Evolutionary conservation across 228 moss, liverwort and hornwort species (phyloP).

Genomic region (Sphagnum magellanicum): DNA sequence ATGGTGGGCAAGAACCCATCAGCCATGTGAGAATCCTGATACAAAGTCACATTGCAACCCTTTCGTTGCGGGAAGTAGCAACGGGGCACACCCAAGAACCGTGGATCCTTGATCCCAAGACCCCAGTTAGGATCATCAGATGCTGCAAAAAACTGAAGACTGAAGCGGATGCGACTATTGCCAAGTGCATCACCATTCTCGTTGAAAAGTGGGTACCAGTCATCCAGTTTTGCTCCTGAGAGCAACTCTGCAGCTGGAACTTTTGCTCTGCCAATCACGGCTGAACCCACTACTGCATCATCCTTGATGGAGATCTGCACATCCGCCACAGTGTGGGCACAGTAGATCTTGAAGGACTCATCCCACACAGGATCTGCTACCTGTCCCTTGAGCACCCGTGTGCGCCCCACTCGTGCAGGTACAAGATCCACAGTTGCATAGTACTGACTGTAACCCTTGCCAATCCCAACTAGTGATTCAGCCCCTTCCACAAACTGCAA

Average conservation of each 20-base stretch:
- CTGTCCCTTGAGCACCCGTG: slow-evolving; percentile 33
- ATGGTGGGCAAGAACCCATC: slow-evolving; percentile 61
- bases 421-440: slow-evolving; percentile 54
- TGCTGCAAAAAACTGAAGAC: slow-evolving; percentile 49
- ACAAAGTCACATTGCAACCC: slow-evolving; percentile 64
- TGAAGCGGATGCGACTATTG: slow-evolving; percentile 35
- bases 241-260: slow-evolving; percentile 31
- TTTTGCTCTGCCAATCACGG: slow-evolving; percentile 44
- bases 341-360: slow-evolving; percentile 51
- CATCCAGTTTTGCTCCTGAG: slow-evolving; percentile 25
- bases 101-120: slow-evolving; percentile 24
- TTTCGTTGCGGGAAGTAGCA: slow-evolving; percentile 62
- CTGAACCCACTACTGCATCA: slow-evolving; percentile 39
- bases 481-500: slow-evolving; percentile 51
- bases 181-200: slow-evolving; percentile 42
- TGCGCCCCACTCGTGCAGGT: slow-evolving; percentile 44
- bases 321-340: slow-evolving; percentile 42
- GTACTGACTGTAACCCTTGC: slow-evolving; percentile 38
- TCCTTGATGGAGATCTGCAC: slow-evolving; percentile 35
- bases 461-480: slow-evolving; percentile 23
- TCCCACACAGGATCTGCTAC: slow-evolving; percentile 40
- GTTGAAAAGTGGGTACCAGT: slow-evolving; percentile 59
- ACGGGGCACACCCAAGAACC: slow-evolving; percentile 56
- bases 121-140: slow-evolving; percentile 52
- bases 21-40: slow-evolving; percentile 69